These are phyloP conservation scores for Ophiostoma ulmi DNA, from an alignment of 2,329 filamentous ascomycete genomes.

Conservation along the genomic window DNA sequence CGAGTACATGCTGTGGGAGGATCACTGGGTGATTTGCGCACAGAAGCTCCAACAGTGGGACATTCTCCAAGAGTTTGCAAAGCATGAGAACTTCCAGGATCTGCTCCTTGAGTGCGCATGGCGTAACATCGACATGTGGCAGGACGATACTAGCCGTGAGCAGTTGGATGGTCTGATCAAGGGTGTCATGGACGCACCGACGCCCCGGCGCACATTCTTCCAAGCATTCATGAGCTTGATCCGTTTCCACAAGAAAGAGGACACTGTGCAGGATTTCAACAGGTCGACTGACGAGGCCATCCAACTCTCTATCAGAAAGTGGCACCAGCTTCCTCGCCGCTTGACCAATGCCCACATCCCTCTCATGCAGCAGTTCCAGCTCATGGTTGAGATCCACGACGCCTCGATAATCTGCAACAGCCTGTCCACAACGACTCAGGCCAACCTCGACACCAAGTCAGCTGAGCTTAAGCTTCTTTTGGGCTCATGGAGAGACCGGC, in stretches of 20 bases:
- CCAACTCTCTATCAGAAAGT: conserved; percentile 93
- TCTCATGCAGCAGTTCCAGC: conserved; percentile 94
- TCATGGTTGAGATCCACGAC: conserved; percentile 94
- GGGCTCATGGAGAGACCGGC: conserved; percentile 87
- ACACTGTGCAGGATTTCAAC: conserved; percentile 74
- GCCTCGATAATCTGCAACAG: conserved; percentile 95
- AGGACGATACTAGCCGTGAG: conserved; percentile 76
- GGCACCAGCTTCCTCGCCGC: conserved; percentile 92
- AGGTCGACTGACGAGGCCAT: conserved; percentile 94
- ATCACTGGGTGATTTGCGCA: conserved; percentile 96
- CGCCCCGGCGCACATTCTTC: conserved; percentile 90
- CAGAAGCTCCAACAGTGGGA: conserved; percentile 99
- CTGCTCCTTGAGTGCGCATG: conserved; percentile 91
- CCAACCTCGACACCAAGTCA: conserved; percentile 88
- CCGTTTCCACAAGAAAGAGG: conserved; percentile 86
- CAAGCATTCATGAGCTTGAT: conserved; percentile 96
- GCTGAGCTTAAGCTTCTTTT: conserved; percentile 91
- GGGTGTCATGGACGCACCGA: conserved; percentile 94
- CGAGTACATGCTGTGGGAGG: conserved; percentile 99
- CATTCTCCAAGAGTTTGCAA: conserved; percentile 92
- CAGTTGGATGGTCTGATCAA: conserved; percentile 91
- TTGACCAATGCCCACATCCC: conserved; percentile 95
- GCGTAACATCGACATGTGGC: conserved; percentile 95
- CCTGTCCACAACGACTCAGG: conserved; percentile 73
- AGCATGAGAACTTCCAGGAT: conserved; percentile 98